These are phyloP conservation scores for Suhomyces ambrosiae DNA, from an alignment of 1,139 yeast genomes.

Conservation along the genomic window DNA sequence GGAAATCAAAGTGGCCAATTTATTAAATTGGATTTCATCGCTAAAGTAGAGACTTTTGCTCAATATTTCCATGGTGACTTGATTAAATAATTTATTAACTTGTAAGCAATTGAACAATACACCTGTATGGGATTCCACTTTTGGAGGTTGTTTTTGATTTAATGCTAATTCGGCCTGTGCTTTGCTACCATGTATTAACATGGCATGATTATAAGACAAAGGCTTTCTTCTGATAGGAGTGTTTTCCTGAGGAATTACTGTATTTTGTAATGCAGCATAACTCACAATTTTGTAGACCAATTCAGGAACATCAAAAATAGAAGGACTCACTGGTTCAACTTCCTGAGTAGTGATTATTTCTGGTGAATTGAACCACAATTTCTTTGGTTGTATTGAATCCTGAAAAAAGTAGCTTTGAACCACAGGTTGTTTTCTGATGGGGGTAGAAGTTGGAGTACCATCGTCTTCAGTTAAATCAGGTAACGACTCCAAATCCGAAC, in stretches of 20 bases:
- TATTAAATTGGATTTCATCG: conserved; percentile 47
- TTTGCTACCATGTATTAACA: conserved; percentile 51
- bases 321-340: conserved; percentile 24
- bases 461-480: conserved; percentile 42
- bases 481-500: conserved; percentile 39
- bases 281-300: conserved; percentile 62
- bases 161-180: conserved; percentile 54
- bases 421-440: conserved; percentile 17
- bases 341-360: conserved; percentile 1
- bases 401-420: conserved; percentile 8
- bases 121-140: conserved; percentile 6
- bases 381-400: conserved; percentile 3
- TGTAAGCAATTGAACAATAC: conserved; percentile 58
- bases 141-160: conserved; percentile 29
- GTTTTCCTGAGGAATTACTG: conserved; percentile 58
- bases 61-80: conserved; percentile 55
- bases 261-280: conserved; percentile 54
- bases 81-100: conserved; percentile 69
- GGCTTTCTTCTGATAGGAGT: conserved; percentile 68
- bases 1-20: conserved; percentile 32
- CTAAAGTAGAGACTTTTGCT: conserved; percentile 58
- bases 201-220: conserved; percentile 59
- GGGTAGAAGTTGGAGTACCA: conserved; percentile 32
- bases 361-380: background rate
- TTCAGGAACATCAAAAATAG: conserved; percentile 76